These are phyloP conservation scores for Aegilops longissima DNA, from an alignment of 176 grass and related monocot species.

Conservation along the genomic window DNA sequence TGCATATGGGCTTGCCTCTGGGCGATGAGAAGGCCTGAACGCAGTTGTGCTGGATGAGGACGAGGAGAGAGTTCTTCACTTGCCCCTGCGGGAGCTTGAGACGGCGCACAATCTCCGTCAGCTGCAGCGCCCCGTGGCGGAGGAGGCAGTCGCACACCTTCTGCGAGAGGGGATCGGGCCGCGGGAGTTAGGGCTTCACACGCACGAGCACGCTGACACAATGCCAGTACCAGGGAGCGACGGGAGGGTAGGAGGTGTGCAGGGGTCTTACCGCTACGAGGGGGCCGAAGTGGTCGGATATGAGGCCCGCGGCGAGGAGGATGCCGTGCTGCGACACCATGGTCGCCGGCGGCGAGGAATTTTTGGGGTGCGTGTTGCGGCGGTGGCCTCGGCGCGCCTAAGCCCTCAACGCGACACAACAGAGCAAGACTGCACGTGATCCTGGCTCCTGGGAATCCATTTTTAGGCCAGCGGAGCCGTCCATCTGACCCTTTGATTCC, in stretches of 20 bases:
- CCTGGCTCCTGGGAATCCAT: no score
- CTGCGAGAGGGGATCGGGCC: constrained; percentile 22
- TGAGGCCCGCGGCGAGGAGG: constrained; percentile 51
- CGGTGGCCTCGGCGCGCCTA: no score
- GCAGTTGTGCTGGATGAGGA: constrained; percentile 94
- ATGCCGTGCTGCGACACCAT: constrained; percentile 65
- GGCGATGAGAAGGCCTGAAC: constrained; percentile 67
- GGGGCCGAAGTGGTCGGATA: constrained; percentile 74
- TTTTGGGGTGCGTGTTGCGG: no score
- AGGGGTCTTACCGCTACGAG: constrained; percentile 54
- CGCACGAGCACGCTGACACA: no score
- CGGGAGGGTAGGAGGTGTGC: neutral
- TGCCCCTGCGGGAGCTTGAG: constrained; percentile 36
- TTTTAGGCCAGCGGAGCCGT: no score
- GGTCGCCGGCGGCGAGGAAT: neutral
- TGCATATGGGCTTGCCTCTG: constrained; percentile 27
- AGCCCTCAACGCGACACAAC: no score
- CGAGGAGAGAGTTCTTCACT: constrained; percentile 82
- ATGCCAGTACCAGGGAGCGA: no score
- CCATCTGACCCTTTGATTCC: no score
- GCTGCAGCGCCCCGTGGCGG: constrained; percentile 49
- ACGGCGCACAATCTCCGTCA: constrained; percentile 60
- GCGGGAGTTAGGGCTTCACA: neutral
- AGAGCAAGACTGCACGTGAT: no score
- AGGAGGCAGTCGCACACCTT: constrained; percentile 82